phyloP scores from a whole-genome alignment of 2,329 filamentous ascomycete species.

The Colletotrichum sp. region DNA sequence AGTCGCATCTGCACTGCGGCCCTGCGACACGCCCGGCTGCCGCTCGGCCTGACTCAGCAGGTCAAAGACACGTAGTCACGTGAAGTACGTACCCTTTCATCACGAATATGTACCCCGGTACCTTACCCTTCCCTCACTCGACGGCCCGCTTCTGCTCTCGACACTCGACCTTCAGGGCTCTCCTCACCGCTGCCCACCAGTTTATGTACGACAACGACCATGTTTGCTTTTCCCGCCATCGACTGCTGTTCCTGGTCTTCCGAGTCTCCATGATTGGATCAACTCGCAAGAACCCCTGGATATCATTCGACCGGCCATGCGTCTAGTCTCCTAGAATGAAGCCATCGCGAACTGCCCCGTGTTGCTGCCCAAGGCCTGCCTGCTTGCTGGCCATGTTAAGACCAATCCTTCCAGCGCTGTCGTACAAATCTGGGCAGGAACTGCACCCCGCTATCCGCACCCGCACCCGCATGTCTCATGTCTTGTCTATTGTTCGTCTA shows the following conservation, averaged over 20 bases:
- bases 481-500: background rate
- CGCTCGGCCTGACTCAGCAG: constrained; percentile 20
- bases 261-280: background rate
- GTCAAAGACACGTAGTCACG: constrained; percentile 21
- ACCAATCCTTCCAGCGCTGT: background rate
- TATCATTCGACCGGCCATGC: background rate
- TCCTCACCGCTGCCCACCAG: background rate
- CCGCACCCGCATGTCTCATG: background rate
- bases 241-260: constrained; percentile 7
- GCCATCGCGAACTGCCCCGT: background rate
- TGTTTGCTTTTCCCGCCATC: constrained; percentile 6
- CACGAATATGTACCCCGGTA: background rate
- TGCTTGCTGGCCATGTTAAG: background rate
- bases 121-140: background rate
- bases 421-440: background rate
- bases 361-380: background rate
- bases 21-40: constrained; percentile 4
- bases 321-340: background rate
- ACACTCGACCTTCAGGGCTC: too few relatives aligned
- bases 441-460: background rate
- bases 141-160: too few relatives aligned
- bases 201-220: background rate
- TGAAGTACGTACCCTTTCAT: background rate
- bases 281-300: background rate
- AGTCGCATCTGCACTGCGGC: background rate